Conservation (phyloP, 495 filamentous ascomycete genomes). For the Penicillium herquei region DNA sequence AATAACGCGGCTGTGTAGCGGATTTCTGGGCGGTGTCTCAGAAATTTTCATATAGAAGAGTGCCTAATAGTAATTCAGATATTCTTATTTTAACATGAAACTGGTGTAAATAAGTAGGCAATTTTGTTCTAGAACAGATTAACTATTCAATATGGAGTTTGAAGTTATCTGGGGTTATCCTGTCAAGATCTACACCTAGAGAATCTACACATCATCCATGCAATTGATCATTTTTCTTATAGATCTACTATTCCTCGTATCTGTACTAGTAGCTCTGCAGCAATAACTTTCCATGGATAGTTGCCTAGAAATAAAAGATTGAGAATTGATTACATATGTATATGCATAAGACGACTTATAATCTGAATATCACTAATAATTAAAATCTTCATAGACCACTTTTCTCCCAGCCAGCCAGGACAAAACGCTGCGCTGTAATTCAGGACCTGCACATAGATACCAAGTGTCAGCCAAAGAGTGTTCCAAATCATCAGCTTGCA, state of each 20-base stretch:
- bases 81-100: too few species aligned
- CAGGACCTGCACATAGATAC: conserved; percentile 64
- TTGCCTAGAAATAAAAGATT: neutral
- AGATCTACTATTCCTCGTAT: too few species aligned
- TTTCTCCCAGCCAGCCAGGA: conserved; percentile 64
- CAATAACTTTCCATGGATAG: too few species aligned
- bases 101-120: too few species aligned
- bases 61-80: too few species aligned
- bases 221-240: too few species aligned
- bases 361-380: conserved; percentile 46
- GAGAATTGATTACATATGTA: neutral
- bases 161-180: too few species aligned
- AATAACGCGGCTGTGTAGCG: conserved; percentile 15
- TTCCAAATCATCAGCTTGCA: conserved; percentile 40
- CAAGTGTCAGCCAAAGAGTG: conserved; percentile 49
- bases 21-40: neutral
- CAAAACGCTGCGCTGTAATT: conserved; percentile 54
- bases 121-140: too few species aligned
- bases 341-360: neutral
- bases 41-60: neutral
- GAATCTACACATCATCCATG: too few species aligned
- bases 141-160: too few species aligned
- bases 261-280: too few species aligned
- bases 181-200: too few species aligned
- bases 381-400: conserved; percentile 68